Percentiles rank a stretch among this genome's conserved stretches.
These are phyloP conservation scores for Diddensiella santjacobensis DNA, from an alignment of 805 yeast genomes.

Conservation along the genomic window DNA sequence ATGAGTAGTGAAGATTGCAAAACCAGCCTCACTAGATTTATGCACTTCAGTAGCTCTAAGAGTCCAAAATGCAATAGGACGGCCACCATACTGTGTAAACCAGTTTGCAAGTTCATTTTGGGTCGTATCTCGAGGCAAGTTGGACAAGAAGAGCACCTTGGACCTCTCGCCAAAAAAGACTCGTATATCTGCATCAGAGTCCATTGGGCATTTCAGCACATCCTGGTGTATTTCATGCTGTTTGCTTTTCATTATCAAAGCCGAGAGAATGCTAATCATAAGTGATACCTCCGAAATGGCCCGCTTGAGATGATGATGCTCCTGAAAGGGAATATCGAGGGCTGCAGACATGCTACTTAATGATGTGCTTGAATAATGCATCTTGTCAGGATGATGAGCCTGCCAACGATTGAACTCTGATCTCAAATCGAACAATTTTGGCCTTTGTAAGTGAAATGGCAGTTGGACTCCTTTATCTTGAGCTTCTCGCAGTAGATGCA, in stretches of 20 bases:
- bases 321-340: constrained; percentile 37
- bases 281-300: constrained; percentile 3
- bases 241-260: constrained; percentile 45
- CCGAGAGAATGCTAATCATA: constrained; percentile 1
- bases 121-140: constrained; percentile 79
- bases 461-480: constrained; percentile 67
- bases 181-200: constrained; percentile 66
- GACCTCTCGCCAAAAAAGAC: constrained; percentile 69
- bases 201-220: constrained; percentile 70
- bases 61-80: constrained; percentile 89
- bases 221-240: constrained; percentile 46
- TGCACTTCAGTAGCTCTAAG: constrained; percentile 58
- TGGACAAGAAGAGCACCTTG: constrained; percentile 72
- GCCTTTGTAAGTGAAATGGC: constrained; percentile 72
- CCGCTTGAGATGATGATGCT: constrained; percentile 3
- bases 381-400: constrained; percentile 53
- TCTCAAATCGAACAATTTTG: constrained; percentile 70
- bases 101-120: constrained; percentile 87
- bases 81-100: constrained; percentile 83
- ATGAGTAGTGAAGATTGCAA: constrained; percentile 78
- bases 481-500: constrained; percentile 76
- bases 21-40: constrained; percentile 62
- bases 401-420: constrained; percentile 75
- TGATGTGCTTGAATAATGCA: constrained; percentile 29
- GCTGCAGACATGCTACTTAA: constrained; percentile 43